Evolutionary conservation across 768 basidiomycete species (phyloP), one percentile per base, ranked within the genome.

Genomic region (Pleurotus djamor): DNA sequence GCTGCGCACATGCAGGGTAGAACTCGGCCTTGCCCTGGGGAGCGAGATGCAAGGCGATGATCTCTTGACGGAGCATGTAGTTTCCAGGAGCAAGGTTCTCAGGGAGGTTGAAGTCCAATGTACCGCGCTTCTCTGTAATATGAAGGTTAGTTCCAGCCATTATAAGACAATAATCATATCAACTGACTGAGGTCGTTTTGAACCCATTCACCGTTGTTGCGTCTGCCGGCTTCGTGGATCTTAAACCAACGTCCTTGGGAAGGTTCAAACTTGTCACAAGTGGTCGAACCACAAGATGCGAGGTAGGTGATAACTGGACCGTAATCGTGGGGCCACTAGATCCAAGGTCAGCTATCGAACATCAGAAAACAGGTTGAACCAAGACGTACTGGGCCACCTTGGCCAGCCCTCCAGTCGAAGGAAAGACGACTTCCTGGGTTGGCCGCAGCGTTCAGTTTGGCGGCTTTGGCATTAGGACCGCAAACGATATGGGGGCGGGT

Each of bases 21-120:
- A 85, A 86, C 69, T 86, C 85, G 4, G 81, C 84, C 28, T 83
- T 83, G 12, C 82, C 82, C n/a, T 66, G 13, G 1, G 63, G 63
- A 48, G 80, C 83, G 48, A 79, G 73, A 63, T 84, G 83, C 12
- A 85, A 76, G 3, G 81, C 79, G 62, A 85, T 81, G 70, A 85
- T 81, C 67, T 84, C 84, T 60, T 83, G 78, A 1, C 83, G 80
- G 65, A 85, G 68, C 61, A 86, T 73, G 64, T 85, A 85, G 48
- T 79, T 74, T 16, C 84, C 84, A 3, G 79, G 67, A 6, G 72
- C 63, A 51, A 85, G 59, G 45, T 75, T 69, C 9, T 64, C 60
- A 3, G 76, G 75, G 51, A 76, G 62, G 2, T 74, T 75, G 12
- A 75, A 64, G 36, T 76, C 75, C 0, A 74, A 61, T 16, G 72